Evolutionary conservation across 2,329 filamentous ascomycete genomes (phyloP), one percentile per base, ranked within the genome.

Genomic region (Claviceps sp.): DNA sequence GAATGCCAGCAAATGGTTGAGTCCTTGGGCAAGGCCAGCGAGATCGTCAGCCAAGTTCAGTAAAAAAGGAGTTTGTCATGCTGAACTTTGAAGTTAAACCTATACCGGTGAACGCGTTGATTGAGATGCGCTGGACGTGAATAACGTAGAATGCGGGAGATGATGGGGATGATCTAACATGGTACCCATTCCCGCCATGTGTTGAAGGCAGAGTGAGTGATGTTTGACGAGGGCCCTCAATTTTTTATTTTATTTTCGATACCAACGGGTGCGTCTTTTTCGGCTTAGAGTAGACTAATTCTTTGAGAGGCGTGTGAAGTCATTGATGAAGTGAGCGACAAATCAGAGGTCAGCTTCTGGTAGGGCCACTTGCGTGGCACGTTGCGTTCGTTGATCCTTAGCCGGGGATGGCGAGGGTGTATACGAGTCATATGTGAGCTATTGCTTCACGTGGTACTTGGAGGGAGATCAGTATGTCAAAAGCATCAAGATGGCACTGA

Each of bases 1-100:
- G 93, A 98, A 71, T 98, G 93, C 71, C 89, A 94, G 71, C 89
- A 96, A 71, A 98, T 98, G 93, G 93, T 98, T 49, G 93, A 98
- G 71, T 94, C 87, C 51, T 75, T 98, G 63, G 73, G 78, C 60
- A 85, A 86, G 69, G 93, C 93, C 52, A 93, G 83, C 69, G 93
- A 98, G 75, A 97, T 98, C 71, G 93, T 98, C 66, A 90, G 88
- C 70, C 80, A 84, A 66, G 81, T 84, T 52, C 78, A 82, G 75
- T 82, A 75, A 66, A 50, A 50, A 20, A 22, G 22, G 17, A 17
- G 39, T 22, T 22, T 17, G 17, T 5, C 20, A 13, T 17, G 2
- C 39, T 42, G 14, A 4, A 11, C 5, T 20, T 20, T 20, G 20
- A 20, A 1, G 2, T 20, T 16, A 36, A 17, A 14, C 20, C 17